These are phyloP conservation scores for Drechmeria coniospora DNA, from an alignment of 2,329 filamentous ascomycete species.

Conservation along the genomic window DNA sequence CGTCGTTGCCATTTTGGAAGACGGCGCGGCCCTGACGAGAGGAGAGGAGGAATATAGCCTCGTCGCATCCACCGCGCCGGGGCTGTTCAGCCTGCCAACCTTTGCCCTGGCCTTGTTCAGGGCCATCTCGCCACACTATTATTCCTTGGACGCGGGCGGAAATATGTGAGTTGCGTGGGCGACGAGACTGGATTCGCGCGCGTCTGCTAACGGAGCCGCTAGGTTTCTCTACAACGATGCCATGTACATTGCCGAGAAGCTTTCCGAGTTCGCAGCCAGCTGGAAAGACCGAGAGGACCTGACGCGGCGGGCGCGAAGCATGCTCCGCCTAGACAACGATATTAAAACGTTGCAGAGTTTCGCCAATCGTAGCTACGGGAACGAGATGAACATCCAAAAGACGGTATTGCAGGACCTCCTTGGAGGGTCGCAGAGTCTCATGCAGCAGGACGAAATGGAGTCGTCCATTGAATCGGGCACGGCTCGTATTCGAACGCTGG, in stretches of 20 bases:
- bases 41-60: slow-evolving; percentile 35
- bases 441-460: slow-evolving; percentile 40
- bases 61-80: slow-evolving; percentile 51
- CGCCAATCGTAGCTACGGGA: slow-evolving; percentile 44
- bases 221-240: slow-evolving; percentile 56
- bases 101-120: slow-evolving; percentile 65
- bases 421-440: slow-evolving; percentile 42
- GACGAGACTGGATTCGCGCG: not conserved
- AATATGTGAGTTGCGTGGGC: slow-evolving; percentile 39
- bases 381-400: slow-evolving; percentile 45
- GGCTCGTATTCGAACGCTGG: slow-evolving; percentile 35
- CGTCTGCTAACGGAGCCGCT: not conserved
- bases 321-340: slow-evolving; percentile 45
- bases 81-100: slow-evolving; percentile 56
- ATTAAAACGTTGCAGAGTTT: slow-evolving; percentile 43
- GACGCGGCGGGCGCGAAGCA: slow-evolving; percentile 30
- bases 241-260: slow-evolving; percentile 43
- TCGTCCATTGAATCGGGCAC: slow-evolving; percentile 37
- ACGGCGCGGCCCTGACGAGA: slow-evolving; percentile 44
- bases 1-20: slow-evolving; percentile 43
- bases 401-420: slow-evolving; percentile 46
- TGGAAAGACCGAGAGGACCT: slow-evolving; percentile 42
- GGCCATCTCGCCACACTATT: slow-evolving; percentile 61
- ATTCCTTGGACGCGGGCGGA: slow-evolving; percentile 43
- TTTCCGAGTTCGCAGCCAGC: slow-evolving; percentile 29